Conservation (phyloP, 306 rosid species). For the Rosa multiflora region DNA sequence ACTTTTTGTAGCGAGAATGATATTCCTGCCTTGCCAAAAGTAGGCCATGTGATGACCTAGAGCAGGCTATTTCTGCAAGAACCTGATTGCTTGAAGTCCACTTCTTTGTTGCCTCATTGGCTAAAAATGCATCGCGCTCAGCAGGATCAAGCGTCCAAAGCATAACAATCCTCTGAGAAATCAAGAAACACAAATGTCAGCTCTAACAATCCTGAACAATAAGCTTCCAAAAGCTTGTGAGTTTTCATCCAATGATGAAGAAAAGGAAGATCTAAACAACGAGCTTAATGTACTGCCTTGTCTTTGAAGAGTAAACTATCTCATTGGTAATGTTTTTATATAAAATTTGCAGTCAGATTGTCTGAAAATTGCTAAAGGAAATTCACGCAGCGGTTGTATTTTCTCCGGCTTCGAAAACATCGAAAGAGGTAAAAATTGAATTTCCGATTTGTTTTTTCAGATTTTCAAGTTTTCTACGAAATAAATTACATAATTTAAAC, state of each 20-base stretch:
- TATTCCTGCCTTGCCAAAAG: constrained; percentile 48
- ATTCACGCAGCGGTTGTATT: neutral
- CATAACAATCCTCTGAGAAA: constrained; percentile 38
- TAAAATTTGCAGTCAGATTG: neutral
- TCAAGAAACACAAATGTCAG: neutral
- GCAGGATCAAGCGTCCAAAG: constrained; percentile 58
- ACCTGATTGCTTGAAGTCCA: constrained; percentile 41
- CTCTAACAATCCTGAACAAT: neutral
- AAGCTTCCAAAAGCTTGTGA: neutral
- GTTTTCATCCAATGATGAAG: neutral
- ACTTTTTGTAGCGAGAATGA: constrained; percentile 47
- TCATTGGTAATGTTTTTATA: neutral
- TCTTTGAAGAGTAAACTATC: neutral
- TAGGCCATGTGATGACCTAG: constrained; percentile 41
- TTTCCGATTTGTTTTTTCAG: too few relatives aligned
- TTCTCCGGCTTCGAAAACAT: too few relatives aligned
- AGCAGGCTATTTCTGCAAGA: constrained; percentile 46
- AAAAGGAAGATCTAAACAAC: neutral
- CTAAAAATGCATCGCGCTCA: constrained; percentile 52
- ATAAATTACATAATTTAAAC: too few relatives aligned
- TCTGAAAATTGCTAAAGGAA: neutral
- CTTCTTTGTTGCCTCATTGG: constrained; percentile 47
- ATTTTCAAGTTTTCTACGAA: too few relatives aligned
- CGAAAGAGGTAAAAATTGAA: too few relatives aligned
- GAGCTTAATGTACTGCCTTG: neutral